Conservation (phyloP, 345 rosid species). For the Litchi chinensis region DNA sequence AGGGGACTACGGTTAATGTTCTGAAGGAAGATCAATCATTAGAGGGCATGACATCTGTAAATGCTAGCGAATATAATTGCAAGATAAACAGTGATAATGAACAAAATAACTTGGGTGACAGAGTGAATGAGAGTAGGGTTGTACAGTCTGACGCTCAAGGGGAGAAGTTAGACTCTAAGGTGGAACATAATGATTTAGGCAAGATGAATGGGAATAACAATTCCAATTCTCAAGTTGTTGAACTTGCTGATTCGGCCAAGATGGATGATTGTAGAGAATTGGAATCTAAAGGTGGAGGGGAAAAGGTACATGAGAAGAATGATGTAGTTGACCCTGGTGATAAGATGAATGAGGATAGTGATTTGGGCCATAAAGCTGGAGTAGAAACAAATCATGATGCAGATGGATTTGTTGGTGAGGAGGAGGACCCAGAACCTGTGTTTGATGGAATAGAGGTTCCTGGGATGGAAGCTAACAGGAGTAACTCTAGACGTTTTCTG, state of each 20-base stretch:
- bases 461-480: constrained; percentile 41
- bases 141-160: constrained; percentile 23
- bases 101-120: constrained; percentile 8
- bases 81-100: constrained; percentile 25
- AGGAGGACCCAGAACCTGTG: constrained; percentile 45
- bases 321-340: constrained; percentile 22
- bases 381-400: constrained; percentile 28
- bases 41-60: constrained; percentile 33
- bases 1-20: constrained; percentile 25
- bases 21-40: constrained; percentile 22
- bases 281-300: constrained; percentile 16
- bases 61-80: constrained; percentile 25
- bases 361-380: constrained; percentile 27
- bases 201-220: constrained; percentile 16
- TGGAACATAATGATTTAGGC: constrained; percentile 15
- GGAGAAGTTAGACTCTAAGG: constrained; percentile 13
- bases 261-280: not conserved
- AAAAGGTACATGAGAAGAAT: constrained; percentile 22
- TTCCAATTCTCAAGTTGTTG: constrained; percentile 17
- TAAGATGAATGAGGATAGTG: constrained; percentile 22
- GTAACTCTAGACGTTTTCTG: constrained; percentile 32
- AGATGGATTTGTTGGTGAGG: constrained; percentile 36
- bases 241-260: constrained; percentile 17
- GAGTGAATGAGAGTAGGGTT: constrained; percentile 8
- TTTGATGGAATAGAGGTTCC: constrained; percentile 57